Base-by-base conservation (phyloP, 495 filamentous ascomycete species). In the Aspergillus mulundensis region DNA sequence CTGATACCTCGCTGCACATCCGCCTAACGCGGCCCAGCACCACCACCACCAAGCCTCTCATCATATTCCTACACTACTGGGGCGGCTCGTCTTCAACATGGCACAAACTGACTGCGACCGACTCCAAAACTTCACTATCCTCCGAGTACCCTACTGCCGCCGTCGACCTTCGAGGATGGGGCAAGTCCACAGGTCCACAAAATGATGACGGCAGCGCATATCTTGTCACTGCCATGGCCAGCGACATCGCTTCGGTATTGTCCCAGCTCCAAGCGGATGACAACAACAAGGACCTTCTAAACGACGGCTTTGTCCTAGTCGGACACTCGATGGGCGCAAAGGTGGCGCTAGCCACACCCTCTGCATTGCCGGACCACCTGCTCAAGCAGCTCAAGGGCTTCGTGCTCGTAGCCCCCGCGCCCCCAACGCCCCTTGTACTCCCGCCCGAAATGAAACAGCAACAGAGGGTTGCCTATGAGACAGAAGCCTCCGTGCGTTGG, bases 251-350 rank as follows among this genome's bases (percentile, higher is more conserved):
- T 11, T 46, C 50, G 1, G 30, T 67, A 5, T 57, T 77, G 14
- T 34, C 38, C 0, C 43, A 64, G 10, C 51, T 74, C 3, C 30
- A 49, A 1, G 25, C 57, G n/a, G 20, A 61, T 11, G 23, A 34
- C 0, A 44, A 44, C 2, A 55, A 50, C 11, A 23, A 43, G 3
- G 24, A 58, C 24, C 52, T 62, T 2, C 50, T 65, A 7, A 20
- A 54, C 0, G 24, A 70, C 30, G 69, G 67, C 14, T 51, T 75
- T 21, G 48, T 77, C 7, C 56, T 77, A 1, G 56, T 74, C 16
- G 73, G 71, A 4, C 74, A 73, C 55, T 77, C 76, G 0, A 76
- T 77, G 74, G 72, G 74, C 18, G 72, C 66, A 7, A 77, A 75
- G 52, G 66, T 76, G n/a, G 66, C 70, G 2, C 61, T 73, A 8